A percentile compares a stretch with the other conserved stretches of the same genome.
These are phyloP conservation scores for Aspergillus coremiiformis DNA, from an alignment of 495 filamentous ascomycete genomes.

Conservation along the genomic window DNA sequence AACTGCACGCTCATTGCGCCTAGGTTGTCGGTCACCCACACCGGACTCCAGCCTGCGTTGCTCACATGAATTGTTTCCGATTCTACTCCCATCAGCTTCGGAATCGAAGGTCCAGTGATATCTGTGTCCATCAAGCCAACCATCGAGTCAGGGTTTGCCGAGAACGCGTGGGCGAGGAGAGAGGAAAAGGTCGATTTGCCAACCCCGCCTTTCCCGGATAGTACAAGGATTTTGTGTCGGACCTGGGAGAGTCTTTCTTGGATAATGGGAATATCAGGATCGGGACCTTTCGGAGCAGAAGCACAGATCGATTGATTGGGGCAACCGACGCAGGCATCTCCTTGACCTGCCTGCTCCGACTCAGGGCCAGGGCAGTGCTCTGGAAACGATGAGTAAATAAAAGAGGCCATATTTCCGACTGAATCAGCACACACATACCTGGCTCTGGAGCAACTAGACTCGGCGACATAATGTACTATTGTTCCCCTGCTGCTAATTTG, in stretches of 20 bases:
- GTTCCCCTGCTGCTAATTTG: background rate
- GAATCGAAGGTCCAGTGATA: slow-evolving; percentile 89
- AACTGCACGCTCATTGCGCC: slow-evolving; percentile 96
- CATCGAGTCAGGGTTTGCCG: slow-evolving; percentile 61
- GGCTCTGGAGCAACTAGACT: slow-evolving; percentile 89
- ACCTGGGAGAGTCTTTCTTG: slow-evolving; percentile 73
- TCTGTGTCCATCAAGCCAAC: slow-evolving; percentile 97
- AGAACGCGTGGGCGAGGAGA: slow-evolving; percentile 81
- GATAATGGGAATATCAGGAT: slow-evolving; percentile 87
- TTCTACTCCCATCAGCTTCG: slow-evolving; percentile 97
- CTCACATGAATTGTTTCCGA: slow-evolving; percentile 84
- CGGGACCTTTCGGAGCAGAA: slow-evolving; percentile 87
- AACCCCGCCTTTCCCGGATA: slow-evolving; percentile 93
- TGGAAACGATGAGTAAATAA: slow-evolving; percentile 11
- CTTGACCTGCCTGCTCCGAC: slow-evolving; percentile 74
- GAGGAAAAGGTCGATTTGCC: slow-evolving; percentile 90
- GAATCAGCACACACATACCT: slow-evolving; percentile 34
- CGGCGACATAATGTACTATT: slow-evolving; percentile 52
- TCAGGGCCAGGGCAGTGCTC: slow-evolving; percentile 96
- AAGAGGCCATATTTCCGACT: background rate
- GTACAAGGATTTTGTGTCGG: slow-evolving; percentile 81
- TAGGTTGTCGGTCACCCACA: slow-evolving; percentile 88
- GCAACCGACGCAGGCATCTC: slow-evolving; percentile 84
- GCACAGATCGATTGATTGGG: slow-evolving; percentile 96
- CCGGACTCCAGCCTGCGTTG: slow-evolving; percentile 78